phyloP scores from a whole-genome alignment of 169 alveolate species.

The Plasmodium knowlesi region DNA sequence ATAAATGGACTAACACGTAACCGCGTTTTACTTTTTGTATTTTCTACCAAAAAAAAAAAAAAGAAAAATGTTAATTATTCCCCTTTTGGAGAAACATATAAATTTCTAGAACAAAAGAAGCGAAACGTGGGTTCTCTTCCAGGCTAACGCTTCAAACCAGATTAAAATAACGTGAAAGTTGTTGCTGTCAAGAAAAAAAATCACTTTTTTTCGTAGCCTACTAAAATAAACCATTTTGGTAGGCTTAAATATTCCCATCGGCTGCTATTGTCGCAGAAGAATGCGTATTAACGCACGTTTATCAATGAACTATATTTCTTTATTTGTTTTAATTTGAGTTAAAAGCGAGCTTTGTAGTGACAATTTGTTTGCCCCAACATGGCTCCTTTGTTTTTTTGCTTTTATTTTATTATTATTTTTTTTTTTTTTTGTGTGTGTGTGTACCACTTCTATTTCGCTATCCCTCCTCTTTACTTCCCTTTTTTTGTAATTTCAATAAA shows the following conservation, averaged over 20 bases:
- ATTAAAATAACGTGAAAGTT: not conserved
- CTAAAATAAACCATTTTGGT: not conserved
- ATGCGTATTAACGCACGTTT: not conserved
- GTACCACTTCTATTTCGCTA: constrained; percentile 9
- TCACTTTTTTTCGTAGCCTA: not conserved
- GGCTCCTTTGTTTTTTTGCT: not conserved
- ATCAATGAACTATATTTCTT: not conserved
- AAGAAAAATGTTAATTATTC: not conserved
- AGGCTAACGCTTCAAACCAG: not conserved
- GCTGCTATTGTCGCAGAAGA: not conserved
- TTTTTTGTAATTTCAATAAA: not conserved
- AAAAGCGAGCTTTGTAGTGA: not conserved
- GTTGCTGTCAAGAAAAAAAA: not conserved
- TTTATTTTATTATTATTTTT: not conserved
- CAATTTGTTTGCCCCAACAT: not conserved
- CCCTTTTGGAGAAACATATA: not conserved
- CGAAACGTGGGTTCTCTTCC: not conserved
- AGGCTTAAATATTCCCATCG: not conserved
- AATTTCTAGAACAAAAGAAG: not conserved
- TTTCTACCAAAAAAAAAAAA: not conserved
- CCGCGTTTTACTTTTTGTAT: not conserved
- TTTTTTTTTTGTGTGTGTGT: constrained; percentile 3
- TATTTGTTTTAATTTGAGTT: not conserved
- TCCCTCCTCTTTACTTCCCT: not conserved
- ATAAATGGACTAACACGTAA: not conserved